Base-by-base conservation (phyloP, 305 asterid genomes). In the Fraxinus baroniana region DNA sequence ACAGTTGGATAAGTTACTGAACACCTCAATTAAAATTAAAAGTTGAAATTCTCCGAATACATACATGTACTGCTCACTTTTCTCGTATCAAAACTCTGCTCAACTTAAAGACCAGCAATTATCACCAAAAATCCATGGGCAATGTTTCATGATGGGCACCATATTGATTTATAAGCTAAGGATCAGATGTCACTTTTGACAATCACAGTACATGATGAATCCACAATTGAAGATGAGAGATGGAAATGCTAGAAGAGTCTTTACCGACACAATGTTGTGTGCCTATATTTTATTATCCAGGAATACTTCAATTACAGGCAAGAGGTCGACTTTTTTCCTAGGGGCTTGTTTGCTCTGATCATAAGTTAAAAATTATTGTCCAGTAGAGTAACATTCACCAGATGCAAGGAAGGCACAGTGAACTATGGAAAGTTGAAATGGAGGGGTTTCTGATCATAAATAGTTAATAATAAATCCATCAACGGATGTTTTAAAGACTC, bases 81-180 rank as follows among this genome's bases (percentile, higher is more conserved):
- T 68, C 7, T 12, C 74, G 32, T 68, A 78, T 62, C 76, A 73
- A 64, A 13, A 76, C 70, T 77, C 62, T 68, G 46, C 39, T 39
- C 44, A 66, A 22, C 13, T 70, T 7, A 62, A 62, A 55, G 36
- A 37, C 35, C 41, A 44, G 39, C 41, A 82, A 78, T 37, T 60
- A 66, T 22, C 39, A 78, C 78, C 85, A 77, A 72, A 62, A 73
- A 72, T 30, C 70, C 80, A n/a, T 37, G 12, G 60, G 66, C 77
- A 26, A 78, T 49, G 83, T 28, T 74, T 46, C 41, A 5, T 52
- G 24, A 52, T 52, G 70, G 15, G 30, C 30, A 20, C 30, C 10
- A 13, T n/a, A 17, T 18, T 18, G 24, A 7, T 18, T 62, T 62
- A 62, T 62, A 8, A 20, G 32, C 71, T 62, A 62, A 20, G 12